phyloP scores from a whole-genome alignment of 768 basidiomycete genomes.

The Clitopilus hobsonii region DNA sequence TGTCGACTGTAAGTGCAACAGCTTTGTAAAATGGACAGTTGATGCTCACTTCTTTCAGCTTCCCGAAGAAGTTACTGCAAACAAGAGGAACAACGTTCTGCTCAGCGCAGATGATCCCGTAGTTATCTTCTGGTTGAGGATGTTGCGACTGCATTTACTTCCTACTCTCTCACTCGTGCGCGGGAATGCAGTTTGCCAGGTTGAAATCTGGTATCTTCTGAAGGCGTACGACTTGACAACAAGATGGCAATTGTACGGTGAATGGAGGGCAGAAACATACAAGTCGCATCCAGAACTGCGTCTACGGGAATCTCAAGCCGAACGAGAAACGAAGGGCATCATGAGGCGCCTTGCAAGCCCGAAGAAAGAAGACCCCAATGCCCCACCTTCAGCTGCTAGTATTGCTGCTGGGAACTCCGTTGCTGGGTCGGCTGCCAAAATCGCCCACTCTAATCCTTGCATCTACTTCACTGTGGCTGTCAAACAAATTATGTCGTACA shows the following conservation, averaged over 20 bases:
- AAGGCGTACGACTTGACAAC: conserved; percentile 69
- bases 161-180: conserved; percentile 84
- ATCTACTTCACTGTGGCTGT: conserved; percentile 88
- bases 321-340: conserved; percentile 85
- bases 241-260: conserved; percentile 92
- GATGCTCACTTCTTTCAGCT: not conserved
- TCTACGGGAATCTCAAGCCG: conserved; percentile 77
- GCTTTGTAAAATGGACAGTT: not conserved
- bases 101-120: conserved; percentile 56
- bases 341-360: conserved; percentile 82
- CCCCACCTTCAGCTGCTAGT: no score
- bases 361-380: no score
- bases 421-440: conserved; percentile 84
- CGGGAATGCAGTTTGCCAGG: conserved; percentile 83
- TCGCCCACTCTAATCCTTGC: conserved; percentile 91
- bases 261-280: conserved; percentile 81
- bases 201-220: conserved; percentile 91
- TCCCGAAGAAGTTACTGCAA: not conserved
- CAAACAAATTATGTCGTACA: conserved; percentile 93
- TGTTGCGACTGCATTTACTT: conserved; percentile 75
- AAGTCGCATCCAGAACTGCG: conserved; percentile 74
- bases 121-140: conserved; percentile 79
- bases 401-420: conserved; percentile 80
- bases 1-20: conserved; percentile 38
- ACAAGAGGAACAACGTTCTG: conserved; percentile 25